Evolutionary conservation across 1,284 basidiomycete genomes (phyloP), one percentile per base, ranked within the genome.

Genomic region (Naganishia cerealis): DNA sequence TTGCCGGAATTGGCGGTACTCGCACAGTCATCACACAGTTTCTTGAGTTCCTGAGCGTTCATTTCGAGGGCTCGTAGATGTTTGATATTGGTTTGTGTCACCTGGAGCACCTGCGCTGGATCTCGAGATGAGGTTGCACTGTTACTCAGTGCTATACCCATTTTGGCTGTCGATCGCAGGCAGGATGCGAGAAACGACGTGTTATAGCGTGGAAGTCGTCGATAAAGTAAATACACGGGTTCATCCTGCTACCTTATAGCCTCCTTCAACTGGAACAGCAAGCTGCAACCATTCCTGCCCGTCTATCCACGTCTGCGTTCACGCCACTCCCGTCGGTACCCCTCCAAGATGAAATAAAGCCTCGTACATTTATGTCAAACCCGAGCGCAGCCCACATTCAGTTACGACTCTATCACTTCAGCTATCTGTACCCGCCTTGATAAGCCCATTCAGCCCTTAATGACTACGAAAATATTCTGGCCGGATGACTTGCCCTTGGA

Each of bases 31-130:
- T 63, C 61, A 29, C 61, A 63, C 40, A 63, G 39, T 52, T 63
- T 63, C 61, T 63, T 63, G 13, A 63, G 61, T n/a, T 63, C 61
- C 50, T 63, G 61, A 6, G 61, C 42, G 8, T 36, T 63, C 61
- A 63, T 63, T 52, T 42, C 21, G 48, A 39, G 18, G 24, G 18
- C 18, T 43, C 9, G 16, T 15, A 26, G 16, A 0, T 36, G 5
- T 15, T 50, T 24, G 46, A 5, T 50, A 9, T 13, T 50, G 24
- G n/a, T 24, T 24, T 8, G 10, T 9, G n/a, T 24, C 6, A 50
- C 7, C 46, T 50, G 7, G 7, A 15, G 10, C 46, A n/a, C 29
- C 6, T 33, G 29, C 29, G 29, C 29, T 33, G 46, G n/a, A 50
- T 21, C 9, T 24, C 21, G 1, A 46, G 43, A 18, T 24, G 46